A percentile compares a stretch with the other conserved stretches of the same genome.
These are phyloP conservation scores for Coniochaeta prunicola DNA, from an alignment of 2,329 filamentous ascomycete genomes.

Conservation along the genomic window DNA sequence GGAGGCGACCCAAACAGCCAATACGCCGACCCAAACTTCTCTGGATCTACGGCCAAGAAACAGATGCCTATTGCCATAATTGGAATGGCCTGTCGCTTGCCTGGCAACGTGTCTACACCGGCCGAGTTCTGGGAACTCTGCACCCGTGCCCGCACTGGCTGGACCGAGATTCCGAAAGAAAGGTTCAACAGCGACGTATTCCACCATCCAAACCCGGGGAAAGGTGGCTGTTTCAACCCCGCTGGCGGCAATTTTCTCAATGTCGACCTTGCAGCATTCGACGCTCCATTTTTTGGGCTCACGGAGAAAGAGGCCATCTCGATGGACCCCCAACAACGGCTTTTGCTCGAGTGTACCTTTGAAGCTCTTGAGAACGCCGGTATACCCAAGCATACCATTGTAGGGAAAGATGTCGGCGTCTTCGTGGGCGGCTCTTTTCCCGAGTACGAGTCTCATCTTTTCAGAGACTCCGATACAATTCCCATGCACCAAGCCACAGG, in stretches of 20 bases:
- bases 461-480: constrained; percentile 36
- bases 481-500: constrained; percentile 46
- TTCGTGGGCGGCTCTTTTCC: constrained; percentile 40
- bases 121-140: constrained; percentile 38
- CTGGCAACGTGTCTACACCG: constrained; percentile 32
- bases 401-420: constrained; percentile 41
- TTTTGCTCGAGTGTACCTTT: constrained; percentile 45
- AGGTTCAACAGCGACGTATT: constrained; percentile 34
- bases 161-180: constrained; percentile 32
- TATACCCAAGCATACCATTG: constrained; percentile 36
- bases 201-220: constrained; percentile 35
- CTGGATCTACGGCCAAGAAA: constrained; percentile 15
- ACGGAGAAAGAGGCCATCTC: constrained; percentile 41
- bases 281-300: constrained; percentile 46
- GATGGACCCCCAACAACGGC: constrained; percentile 48
- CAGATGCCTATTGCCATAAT: constrained; percentile 37
- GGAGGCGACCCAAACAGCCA: constrained; percentile 1
- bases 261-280: constrained; percentile 37
- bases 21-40: constrained; percentile 12
- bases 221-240: constrained; percentile 30
- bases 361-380: constrained; percentile 48
- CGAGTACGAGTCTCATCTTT: constrained; percentile 39
- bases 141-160: constrained; percentile 31
- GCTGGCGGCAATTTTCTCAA: constrained; percentile 35
- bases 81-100: constrained; percentile 39